Percentiles rank a stretch among this genome's conserved stretches.
Evolutionary conservation across 1,284 basidiomycete species (phyloP).

Genomic region (Ceratobasidium sp.): DNA sequence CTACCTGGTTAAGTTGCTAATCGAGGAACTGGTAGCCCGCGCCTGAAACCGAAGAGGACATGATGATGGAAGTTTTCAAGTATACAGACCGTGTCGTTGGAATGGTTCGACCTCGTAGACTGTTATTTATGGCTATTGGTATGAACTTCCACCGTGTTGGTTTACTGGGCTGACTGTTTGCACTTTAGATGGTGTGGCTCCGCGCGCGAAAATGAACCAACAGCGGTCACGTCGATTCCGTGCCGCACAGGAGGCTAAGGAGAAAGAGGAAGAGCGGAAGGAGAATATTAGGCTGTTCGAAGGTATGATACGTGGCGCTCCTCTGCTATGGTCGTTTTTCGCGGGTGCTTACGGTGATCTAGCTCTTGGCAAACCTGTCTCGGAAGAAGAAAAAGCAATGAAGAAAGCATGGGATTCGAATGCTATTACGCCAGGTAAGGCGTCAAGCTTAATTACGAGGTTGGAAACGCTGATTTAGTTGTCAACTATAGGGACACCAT

Average conservation of each 20-base stretch:
- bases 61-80: constrained; percentile 98
- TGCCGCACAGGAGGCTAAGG: constrained; percentile 93
- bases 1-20: constrained; percentile 44
- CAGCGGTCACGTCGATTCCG: constrained; percentile 97
- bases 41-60: constrained; percentile 97
- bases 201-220: constrained; percentile 99
- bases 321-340: background rate
- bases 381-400: constrained; percentile 90
- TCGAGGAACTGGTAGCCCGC: constrained; percentile 70
- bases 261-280: constrained; percentile 89
- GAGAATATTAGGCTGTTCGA: constrained; percentile 90
- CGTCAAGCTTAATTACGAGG: background rate
- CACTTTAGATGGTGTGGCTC: constrained; percentile 90
- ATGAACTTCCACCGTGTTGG: constrained; percentile 50
- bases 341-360: constrained; percentile 5
- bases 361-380: constrained; percentile 93
- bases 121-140: constrained; percentile 99
- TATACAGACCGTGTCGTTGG: constrained; percentile 98
- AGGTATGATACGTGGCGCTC: constrained; percentile 61
- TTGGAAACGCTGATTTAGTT: constrained; percentile 9
- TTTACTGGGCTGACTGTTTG: constrained; percentile 18
- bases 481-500: constrained; percentile 79
- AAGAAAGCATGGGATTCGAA: constrained; percentile 97
- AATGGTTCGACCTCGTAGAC: constrained; percentile 94
- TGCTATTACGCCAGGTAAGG: constrained; percentile 89